Evolutionary conservation across 73 alveolate genomes (phyloP), one percentile per base, ranked within the genome.

Genomic region (Tetrahymena elliotti): DNA sequence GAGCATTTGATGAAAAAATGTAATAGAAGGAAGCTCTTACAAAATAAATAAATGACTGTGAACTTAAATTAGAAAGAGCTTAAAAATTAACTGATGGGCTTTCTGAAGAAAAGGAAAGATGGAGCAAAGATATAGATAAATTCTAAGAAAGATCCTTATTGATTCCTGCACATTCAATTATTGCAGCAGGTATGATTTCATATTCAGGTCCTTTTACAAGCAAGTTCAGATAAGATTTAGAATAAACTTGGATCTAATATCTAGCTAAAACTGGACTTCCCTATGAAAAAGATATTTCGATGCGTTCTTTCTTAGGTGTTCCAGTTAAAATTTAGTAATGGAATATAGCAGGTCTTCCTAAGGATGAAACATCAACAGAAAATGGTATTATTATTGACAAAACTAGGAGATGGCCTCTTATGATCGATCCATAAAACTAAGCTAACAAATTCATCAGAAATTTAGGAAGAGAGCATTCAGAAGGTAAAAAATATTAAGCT

Each of bases 391-490:
- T 99, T 34, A 98, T 99, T 96, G 98, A 97, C 95, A 98, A 98
- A 94, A 95, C 99, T 47, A 97, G 99, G 97, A 97, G 99, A 94
- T 99, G 99, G 99, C 99, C 99, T 18, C 98, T 99, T 95, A 99
- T 99, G 99, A 99, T 99, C 93, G 99, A 99, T 95, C 99, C 99
- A 34, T 99, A 99, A 95, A 97, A 98, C 84, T 95, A 97, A 95
- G 99, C 99, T 35, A 99, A 99, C 98, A 99, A 98, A 95, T 99
- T 97, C 96, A 98, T 99, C 96, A 99, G 99, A 98, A 98, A 98
- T 83, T 97, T 99, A 93, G 99, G 99, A 82, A 98, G 98, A 96
- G 99, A 99, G 36, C 98, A 99, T 88, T 38, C 96, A 7, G 96
- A 94, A 33, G 96, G 96, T 36, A 94, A 10, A 16, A 68, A 24